A percentile compares a stretch with the other conserved stretches of the same genome.
These are phyloP conservation scores for Penicillium sp. DNA, from an alignment of 2,329 filamentous ascomycete genomes.

Conservation along the genomic window DNA sequence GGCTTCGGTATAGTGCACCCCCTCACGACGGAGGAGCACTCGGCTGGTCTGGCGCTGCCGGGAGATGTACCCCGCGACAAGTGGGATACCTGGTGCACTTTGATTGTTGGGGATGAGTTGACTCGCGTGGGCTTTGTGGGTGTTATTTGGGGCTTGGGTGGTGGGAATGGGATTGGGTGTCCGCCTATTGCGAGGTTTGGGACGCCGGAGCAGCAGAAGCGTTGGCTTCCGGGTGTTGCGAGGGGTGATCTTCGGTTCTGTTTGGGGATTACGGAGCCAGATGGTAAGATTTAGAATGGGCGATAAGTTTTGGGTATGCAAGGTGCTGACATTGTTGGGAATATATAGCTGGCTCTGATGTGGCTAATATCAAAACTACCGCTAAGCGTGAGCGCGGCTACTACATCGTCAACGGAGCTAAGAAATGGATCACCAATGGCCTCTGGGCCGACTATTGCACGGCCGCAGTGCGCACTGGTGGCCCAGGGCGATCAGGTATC, in stretches of 20 bases:
- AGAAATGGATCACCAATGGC: slow-evolving; percentile 72
- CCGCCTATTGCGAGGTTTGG: slow-evolving; percentile 70
- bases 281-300: slow-evolving; percentile 52
- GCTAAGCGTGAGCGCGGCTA: slow-evolving; percentile 58
- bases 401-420: slow-evolving; percentile 70
- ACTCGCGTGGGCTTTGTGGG: slow-evolving; percentile 63
- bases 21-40: slow-evolving; percentile 47
- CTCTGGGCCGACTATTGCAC: slow-evolving; percentile 67
- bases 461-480: slow-evolving; percentile 65
- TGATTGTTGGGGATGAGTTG: slow-evolving; percentile 63
- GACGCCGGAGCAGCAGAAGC: slow-evolving; percentile 62
- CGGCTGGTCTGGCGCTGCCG: slow-evolving; percentile 48
- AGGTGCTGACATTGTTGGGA: slow-evolving; percentile 17
- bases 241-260: slow-evolving; percentile 66
- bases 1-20: slow-evolving; percentile 49
- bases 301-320: slow-evolving; percentile 28
- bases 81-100: slow-evolving; percentile 63
- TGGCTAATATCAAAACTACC: slow-evolving; percentile 67
- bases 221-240: slow-evolving; percentile 66
- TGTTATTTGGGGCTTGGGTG: slow-evolving; percentile 63
- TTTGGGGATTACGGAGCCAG: slow-evolving; percentile 69
- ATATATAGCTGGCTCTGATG: slow-evolving; percentile 63
- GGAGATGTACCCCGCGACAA: slow-evolving; percentile 56
- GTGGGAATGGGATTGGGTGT: slow-evolving; percentile 66
- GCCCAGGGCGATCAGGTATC: slow-evolving; percentile 64